phyloP scores from a whole-genome alignment of 768 basidiomycete species.

The Hemileccinum impolitum region DNA sequence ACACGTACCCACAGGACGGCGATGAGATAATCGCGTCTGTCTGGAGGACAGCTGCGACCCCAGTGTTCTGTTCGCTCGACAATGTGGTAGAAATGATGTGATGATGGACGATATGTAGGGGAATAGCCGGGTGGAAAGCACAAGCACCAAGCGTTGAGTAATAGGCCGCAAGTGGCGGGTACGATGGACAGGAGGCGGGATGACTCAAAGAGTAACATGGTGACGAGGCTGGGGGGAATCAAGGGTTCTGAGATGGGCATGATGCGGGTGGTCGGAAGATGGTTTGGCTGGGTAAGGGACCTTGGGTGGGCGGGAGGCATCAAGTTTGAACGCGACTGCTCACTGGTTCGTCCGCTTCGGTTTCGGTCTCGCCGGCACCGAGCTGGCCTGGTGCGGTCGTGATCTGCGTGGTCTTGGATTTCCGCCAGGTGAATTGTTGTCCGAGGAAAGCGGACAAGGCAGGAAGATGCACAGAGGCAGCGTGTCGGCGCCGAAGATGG shows the following conservation, averaged over 20 bases:
- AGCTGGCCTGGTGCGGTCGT: slow-evolving; percentile 57
- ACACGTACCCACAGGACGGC: slow-evolving; percentile 67
- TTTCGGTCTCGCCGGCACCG: slow-evolving; percentile 77
- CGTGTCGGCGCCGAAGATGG: too few species aligned
- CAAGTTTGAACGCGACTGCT: slow-evolving; percentile 25
- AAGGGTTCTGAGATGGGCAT: slow-evolving; percentile 47
- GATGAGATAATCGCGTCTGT: slow-evolving; percentile 61
- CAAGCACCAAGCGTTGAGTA: slow-evolving; percentile 58
- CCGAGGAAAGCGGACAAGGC: slow-evolving; percentile 25
- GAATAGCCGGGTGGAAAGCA: slow-evolving; percentile 41
- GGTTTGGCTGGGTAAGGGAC: slow-evolving; percentile 44
- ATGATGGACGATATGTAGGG: slow-evolving; percentile 1
- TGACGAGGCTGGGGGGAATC: slow-evolving; percentile 47
- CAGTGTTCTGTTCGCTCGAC: slow-evolving; percentile 10
- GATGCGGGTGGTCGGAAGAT: slow-evolving; percentile 68
- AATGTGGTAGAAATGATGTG: background rate
- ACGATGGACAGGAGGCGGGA: slow-evolving; percentile 70
- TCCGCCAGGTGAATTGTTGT: slow-evolving; percentile 29
- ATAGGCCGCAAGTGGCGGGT: slow-evolving; percentile 63
- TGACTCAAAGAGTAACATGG: slow-evolving; percentile 64
- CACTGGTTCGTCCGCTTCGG: slow-evolving; percentile 74
- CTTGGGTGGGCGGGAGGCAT: background rate
- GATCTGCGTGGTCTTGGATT: slow-evolving; percentile 44
- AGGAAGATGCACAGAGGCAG: background rate
- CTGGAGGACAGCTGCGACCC: slow-evolving; percentile 40